Percentiles rank a stretch among this genome's conserved stretches.
Conservation (phyloP, 805 yeast genomes). For the Candida saitoana region DNA sequence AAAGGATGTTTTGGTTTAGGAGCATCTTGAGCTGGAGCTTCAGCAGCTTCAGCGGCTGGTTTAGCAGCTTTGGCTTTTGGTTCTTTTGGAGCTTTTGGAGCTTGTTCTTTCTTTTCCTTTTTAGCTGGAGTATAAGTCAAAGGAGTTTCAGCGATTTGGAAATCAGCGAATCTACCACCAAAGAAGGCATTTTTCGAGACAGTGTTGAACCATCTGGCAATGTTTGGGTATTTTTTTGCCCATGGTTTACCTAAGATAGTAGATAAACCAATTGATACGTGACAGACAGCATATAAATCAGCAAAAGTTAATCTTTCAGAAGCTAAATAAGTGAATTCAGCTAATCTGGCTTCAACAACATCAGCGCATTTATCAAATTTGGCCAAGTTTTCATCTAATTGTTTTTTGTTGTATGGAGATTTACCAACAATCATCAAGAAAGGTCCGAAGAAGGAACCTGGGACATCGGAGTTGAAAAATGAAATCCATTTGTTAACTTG, state of each 20-base stretch:
- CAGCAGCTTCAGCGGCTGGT: constrained; percentile 32
- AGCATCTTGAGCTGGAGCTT: constrained; percentile 44
- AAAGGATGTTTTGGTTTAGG: constrained; percentile 89
- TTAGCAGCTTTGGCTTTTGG: constrained; percentile 30
- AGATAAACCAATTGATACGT: constrained; percentile 54
- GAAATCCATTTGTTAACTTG: constrained; percentile 74
- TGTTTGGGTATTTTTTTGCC: constrained; percentile 58
- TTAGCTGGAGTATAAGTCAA: constrained; percentile 64
- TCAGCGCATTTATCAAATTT: constrained; percentile 36
- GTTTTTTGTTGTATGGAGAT: constrained; percentile 74
- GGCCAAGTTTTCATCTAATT: constrained; percentile 45
- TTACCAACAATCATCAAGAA: constrained; percentile 61
- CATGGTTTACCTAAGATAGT: constrained; percentile 58
- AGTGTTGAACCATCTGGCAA: constrained; percentile 71
- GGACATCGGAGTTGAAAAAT: constrained; percentile 65
- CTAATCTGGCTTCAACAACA: constrained; percentile 54
- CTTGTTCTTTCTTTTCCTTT: constrained; percentile 60
- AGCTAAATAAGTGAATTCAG: constrained; percentile 61
- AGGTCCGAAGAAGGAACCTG: constrained; percentile 55
- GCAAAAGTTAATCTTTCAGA: constrained; percentile 57
- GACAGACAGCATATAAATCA: constrained; percentile 53
- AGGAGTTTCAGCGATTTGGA: constrained; percentile 62
- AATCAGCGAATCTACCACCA: constrained; percentile 47
- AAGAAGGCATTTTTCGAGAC: constrained; percentile 46
- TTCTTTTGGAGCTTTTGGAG: constrained; percentile 38